Percentiles rank a stretch among this genome's conserved stretches.
Conservation (phyloP, 2,329 filamentous ascomycete genomes). For the Nakataea oryzae region DNA sequence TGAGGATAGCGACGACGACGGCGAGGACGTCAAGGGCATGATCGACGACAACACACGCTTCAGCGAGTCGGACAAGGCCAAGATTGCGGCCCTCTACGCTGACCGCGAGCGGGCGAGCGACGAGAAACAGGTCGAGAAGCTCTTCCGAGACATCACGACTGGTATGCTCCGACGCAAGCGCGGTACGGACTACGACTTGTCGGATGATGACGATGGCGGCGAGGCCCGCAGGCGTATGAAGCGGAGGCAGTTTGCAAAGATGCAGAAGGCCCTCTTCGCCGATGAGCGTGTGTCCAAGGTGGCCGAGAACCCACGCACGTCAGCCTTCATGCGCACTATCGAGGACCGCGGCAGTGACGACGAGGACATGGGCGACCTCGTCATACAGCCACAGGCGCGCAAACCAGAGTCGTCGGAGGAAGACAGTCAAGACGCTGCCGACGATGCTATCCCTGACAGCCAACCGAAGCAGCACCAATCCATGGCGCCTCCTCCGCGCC, state of each 20-base stretch:
- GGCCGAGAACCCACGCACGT: constrained; percentile 77
- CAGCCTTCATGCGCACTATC: constrained; percentile 82
- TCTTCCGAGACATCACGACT: constrained; percentile 87
- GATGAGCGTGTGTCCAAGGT: constrained; percentile 90
- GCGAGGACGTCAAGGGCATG: constrained; percentile 68
- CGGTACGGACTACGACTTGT: constrained; percentile 71
- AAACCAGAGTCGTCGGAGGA: constrained; percentile 26
- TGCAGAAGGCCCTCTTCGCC: constrained; percentile 77
- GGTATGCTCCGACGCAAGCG: constrained; percentile 79
- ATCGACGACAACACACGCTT: constrained; percentile 74
- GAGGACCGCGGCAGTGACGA: constrained; percentile 72
- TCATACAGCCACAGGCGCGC: constrained; percentile 23
- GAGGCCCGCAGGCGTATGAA: constrained; percentile 71
- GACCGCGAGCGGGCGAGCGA: constrained; percentile 71
- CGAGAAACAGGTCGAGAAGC: constrained; percentile 79
- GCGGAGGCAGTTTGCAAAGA: constrained; percentile 78
- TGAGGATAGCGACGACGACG: constrained; percentile 71
- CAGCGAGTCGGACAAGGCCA: constrained; percentile 67
- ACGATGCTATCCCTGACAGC: constrained; percentile 31
- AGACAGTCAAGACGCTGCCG: constrained; percentile 17
- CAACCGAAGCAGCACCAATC: constrained; percentile 31
- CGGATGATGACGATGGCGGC: constrained; percentile 82
- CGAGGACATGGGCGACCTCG: constrained; percentile 54
- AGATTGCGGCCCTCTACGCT: constrained; percentile 78
- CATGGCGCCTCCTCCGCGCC: constrained; percentile 20